Base-by-base conservation (phyloP, 768 basidiomycete genomes). In the Suillus cothurnatus region DNA sequence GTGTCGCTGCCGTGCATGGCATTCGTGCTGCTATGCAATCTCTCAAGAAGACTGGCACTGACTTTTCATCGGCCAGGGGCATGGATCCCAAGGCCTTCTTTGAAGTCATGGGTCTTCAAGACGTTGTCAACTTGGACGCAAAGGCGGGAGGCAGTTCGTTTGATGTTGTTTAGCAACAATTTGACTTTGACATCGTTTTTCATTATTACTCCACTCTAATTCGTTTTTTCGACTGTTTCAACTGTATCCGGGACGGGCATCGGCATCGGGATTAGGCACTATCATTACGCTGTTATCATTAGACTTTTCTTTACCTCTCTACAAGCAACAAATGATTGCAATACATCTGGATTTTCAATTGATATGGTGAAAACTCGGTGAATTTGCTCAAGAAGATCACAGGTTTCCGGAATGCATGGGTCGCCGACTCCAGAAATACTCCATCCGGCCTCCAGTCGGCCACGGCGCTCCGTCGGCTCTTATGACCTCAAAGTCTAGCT, bases 21-120 rank as follows among this genome's bases (percentile, higher is more conserved):
- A 84, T 90, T 62, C 88, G 90, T 57, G 85, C 86, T n/a, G 91
- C 91, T 8, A 91, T 92, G 88, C 83, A 83, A 21, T 86, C 87
- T 0, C 76, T 92, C 52, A 90, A 88, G 79, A 89, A 90, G 79
- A 91, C 90, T 3, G 91, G 91, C 9, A 92, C 90, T 6, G 91
- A 92, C 72, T 90, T 88, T 72, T 66, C 72, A 31, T 82, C 82
- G 9, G 83, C 84, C 0, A 72, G 81, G 73, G 87, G 90, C 26
- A 91, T 92, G 90, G 89, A 91, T 69, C 91, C 91, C 9, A 89
- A 88, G 71, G 81, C 84, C 52, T 92, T 92, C 82, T 92, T 92
- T 74, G 84, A 89, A 71, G 87, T 90, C 61, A 88, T 91, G 88
- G 89, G 88, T 64, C 78, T 90, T 6, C 76, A 81, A 43, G 84